A percentile compares a stretch with the other conserved stretches of the same genome.
Conservation (phyloP, 768 basidiomycete genomes). For the Mrakia frigida region DNA sequence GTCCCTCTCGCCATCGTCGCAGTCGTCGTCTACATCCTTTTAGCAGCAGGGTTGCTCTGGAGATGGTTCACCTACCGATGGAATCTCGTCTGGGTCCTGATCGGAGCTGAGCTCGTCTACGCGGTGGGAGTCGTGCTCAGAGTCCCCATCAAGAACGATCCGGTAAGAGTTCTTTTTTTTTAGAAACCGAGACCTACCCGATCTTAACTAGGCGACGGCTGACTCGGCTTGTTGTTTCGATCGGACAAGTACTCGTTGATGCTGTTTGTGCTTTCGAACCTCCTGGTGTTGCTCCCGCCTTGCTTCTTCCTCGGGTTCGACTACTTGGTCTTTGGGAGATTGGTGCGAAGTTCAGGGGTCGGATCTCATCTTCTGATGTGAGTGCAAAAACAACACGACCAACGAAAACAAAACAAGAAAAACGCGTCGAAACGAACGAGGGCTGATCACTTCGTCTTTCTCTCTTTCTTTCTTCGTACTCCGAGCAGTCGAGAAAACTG, state of each 20-base stretch:
- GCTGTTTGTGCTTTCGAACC: background rate
- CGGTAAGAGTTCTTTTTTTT: background rate
- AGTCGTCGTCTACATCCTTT: background rate
- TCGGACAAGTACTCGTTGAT: background rate
- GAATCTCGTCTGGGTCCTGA: background rate
- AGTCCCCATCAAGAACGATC: background rate
- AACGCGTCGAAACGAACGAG: background rate
- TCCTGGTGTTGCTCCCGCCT: background rate
- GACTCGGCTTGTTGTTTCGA: too few species aligned
- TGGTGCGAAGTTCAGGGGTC: background rate
- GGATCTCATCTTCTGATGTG: background rate
- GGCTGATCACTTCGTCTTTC: background rate
- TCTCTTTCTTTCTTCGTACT: background rate
- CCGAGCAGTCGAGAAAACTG: background rate
- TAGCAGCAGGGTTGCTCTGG: background rate
- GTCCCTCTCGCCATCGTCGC: background rate
- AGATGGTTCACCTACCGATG: background rate
- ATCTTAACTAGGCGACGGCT: too few species aligned
- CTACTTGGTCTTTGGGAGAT: background rate
- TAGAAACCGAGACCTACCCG: too few species aligned
- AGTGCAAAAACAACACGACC: background rate
- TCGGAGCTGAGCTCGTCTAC: background rate
- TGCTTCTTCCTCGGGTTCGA: slow-evolving; percentile 13
- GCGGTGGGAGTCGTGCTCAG: background rate
- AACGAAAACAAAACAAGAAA: too few species aligned